A percentile compares a stretch with the other conserved stretches of the same genome.
These are phyloP conservation scores for Anacardium occidentale DNA, from an alignment of 345 rosid species.

Conservation along the genomic window DNA sequence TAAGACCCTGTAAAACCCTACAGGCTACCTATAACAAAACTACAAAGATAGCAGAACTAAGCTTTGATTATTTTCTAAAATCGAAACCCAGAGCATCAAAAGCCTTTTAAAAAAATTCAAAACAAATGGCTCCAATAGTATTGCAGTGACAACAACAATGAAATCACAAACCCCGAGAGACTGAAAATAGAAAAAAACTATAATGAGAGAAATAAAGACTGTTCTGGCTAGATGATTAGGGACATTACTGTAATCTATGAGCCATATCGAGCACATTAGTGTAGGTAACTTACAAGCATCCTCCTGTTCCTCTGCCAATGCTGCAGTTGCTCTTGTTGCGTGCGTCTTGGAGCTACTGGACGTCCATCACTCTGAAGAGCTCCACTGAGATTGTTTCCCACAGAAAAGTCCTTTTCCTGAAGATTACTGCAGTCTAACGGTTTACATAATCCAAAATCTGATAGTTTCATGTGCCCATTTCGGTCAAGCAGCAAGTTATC, in stretches of 20 bases:
- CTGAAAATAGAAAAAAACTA: not conserved
- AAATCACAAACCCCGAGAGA: not conserved
- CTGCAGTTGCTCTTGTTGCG: conserved; percentile 84
- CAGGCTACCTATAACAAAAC: conserved; percentile 3
- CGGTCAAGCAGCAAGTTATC: conserved; percentile 94
- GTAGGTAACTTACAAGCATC: conserved; percentile 69
- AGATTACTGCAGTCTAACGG: conserved; percentile 94
- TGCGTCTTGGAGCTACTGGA: conserved; percentile 73
- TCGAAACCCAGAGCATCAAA: conserved; percentile 13
- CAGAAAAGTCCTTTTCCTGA: conserved; percentile 86
- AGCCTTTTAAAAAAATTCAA: not conserved
- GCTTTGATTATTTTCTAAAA: not conserved
- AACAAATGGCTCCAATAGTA: not conserved
- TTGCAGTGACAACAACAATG: not conserved
- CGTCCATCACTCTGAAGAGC: conserved; percentile 76
- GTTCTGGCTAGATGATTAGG: conserved; percentile 2
- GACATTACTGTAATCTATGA: not conserved
- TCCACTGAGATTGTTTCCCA: conserved; percentile 61
- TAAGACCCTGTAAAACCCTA: not conserved
- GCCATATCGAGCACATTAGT: conserved; percentile 12
- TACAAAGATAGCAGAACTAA: not conserved
- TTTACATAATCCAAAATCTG: conserved; percentile 97
- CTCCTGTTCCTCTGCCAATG: conserved; percentile 97
- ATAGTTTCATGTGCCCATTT: conserved; percentile 90
- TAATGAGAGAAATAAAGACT: not conserved